Conservation (phyloP, 108 stramenopile species). For the Poteriospumella lacustris region DNA sequence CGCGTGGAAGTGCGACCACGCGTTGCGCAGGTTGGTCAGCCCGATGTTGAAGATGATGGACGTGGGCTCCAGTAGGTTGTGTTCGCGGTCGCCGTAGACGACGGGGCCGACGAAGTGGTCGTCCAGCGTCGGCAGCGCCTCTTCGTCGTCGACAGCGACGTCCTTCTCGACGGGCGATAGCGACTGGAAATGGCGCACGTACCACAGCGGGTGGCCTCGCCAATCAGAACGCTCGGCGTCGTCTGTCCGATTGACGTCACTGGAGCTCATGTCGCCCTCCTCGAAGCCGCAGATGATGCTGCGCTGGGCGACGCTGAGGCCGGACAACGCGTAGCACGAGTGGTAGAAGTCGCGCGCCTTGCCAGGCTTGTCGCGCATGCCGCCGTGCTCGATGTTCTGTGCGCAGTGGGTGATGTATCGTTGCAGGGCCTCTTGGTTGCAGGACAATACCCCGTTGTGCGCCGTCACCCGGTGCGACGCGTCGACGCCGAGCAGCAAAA, state of each 20-base stretch:
- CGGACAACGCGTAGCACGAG: constrained; percentile 91
- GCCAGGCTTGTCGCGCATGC: constrained; percentile 79
- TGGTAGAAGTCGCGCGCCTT: constrained; percentile 92
- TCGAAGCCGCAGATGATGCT: constrained; percentile 32
- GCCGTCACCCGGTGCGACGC: not conserved
- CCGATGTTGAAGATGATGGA: constrained; percentile 10
- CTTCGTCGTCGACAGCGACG: too few species aligned
- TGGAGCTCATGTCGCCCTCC: too few species aligned
- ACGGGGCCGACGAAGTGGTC: too few species aligned
- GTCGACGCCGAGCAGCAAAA: not conserved
- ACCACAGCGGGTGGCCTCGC: too few species aligned
- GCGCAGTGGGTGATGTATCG: constrained; percentile 89
- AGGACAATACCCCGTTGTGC: constrained; percentile 39
- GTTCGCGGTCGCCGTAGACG: not conserved
- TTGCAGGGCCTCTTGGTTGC: constrained; percentile 72
- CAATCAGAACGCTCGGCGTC: too few species aligned
- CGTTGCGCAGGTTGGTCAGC: not conserved
- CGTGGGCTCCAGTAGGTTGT: not conserved
- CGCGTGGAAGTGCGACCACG: too few species aligned
- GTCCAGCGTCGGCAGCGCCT: too few species aligned
- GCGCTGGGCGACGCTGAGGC: constrained; percentile 81
- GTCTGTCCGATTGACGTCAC: too few species aligned
- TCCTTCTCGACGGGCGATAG: too few species aligned
- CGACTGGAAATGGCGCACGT: too few species aligned
- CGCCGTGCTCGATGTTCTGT: constrained; percentile 84